phyloP scores from a whole-genome alignment of 805 yeast genomes.

The Yamadazyma paraphyllophila region DNA sequence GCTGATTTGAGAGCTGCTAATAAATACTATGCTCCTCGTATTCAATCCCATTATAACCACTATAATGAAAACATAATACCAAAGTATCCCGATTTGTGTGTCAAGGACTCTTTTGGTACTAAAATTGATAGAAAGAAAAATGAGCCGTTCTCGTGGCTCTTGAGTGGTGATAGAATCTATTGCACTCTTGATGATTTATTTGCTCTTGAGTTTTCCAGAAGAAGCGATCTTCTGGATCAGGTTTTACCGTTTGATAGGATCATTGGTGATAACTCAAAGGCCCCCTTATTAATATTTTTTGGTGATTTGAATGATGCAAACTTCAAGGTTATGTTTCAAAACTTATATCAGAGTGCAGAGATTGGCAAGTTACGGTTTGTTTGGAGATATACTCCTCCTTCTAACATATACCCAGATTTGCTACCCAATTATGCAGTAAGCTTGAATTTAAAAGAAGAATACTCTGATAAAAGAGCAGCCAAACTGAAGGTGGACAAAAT shows the following conservation, averaged over 20 bases:
- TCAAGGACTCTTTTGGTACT: slow-evolving; percentile 34
- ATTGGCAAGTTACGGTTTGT: slow-evolving; percentile 68
- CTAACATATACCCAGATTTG: slow-evolving; percentile 19
- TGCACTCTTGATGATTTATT: slow-evolving; percentile 72
- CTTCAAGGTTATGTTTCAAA: slow-evolving; percentile 57
- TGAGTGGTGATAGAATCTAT: slow-evolving; percentile 52
- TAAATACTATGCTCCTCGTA: slow-evolving; percentile 55
- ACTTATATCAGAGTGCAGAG: slow-evolving; percentile 57
- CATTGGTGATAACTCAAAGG: slow-evolving; percentile 48
- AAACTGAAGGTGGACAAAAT: background rate
- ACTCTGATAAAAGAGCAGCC: slow-evolving; percentile 49
- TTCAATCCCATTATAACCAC: slow-evolving; percentile 61
- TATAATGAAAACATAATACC: slow-evolving; percentile 40
- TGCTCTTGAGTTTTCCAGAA: slow-evolving; percentile 65
- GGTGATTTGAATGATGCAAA: slow-evolving; percentile 55
- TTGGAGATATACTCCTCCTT: slow-evolving; percentile 64
- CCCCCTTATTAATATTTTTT: slow-evolving; percentile 63
- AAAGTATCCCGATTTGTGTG: slow-evolving; percentile 20
- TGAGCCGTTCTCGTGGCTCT: slow-evolving; percentile 42
- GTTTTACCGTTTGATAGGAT: slow-evolving; percentile 58
- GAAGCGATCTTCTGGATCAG: slow-evolving; percentile 14
- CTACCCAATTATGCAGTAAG: slow-evolving; percentile 68
- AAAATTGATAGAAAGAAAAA: slow-evolving; percentile 19
- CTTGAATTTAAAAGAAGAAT: slow-evolving; percentile 47
- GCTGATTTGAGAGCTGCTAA: slow-evolving; percentile 46